Percentiles rank a stretch among this genome's conserved stretches.
These are phyloP conservation scores for Globisporangium alternatum DNA, from an alignment of 352 stramenopile species.

Conservation along the genomic window DNA sequence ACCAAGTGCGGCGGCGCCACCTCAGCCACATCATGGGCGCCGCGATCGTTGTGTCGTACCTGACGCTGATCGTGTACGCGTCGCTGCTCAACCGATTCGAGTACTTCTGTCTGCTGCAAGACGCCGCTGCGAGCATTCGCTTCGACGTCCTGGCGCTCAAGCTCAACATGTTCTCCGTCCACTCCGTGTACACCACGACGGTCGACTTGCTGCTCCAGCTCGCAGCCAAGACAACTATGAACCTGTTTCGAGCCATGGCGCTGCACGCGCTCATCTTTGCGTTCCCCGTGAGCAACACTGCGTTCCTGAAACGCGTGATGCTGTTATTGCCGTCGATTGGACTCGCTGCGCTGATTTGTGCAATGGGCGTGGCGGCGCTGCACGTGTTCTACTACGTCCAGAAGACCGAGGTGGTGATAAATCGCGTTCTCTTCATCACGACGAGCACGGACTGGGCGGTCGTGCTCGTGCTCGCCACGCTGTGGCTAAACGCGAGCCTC, in stretches of 20 bases:
- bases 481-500: conserved; percentile 48
- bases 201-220: conserved; percentile 42
- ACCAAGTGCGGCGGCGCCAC: conserved; percentile 43
- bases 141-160: conserved; percentile 41
- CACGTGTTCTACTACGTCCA: conserved; percentile 64
- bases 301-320: conserved; percentile 39
- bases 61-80: conserved; percentile 51
- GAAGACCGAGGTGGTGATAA: conserved; percentile 32
- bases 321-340: conserved; percentile 37
- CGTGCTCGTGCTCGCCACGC: conserved; percentile 30
- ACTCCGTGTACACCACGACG: conserved; percentile 30
- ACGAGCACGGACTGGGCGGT: conserved; percentile 39
- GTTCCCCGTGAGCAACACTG: conserved; percentile 41
- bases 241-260: conserved; percentile 49
- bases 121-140: conserved; percentile 14
- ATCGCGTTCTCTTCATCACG: conserved; percentile 22
- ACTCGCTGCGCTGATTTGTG: conserved; percentile 40
- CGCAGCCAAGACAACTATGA: conserved; percentile 52
- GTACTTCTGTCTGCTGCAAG: conserved; percentile 41
- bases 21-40: conserved; percentile 35
- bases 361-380: conserved; percentile 34
- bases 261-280: conserved; percentile 57
- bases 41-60: conserved; percentile 39
- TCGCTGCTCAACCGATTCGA: conserved; percentile 65
- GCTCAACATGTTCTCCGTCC: conserved; percentile 38